Percentiles rank a stretch among this genome's conserved stretches.
Evolutionary conservation across 306 rosid genomes (phyloP).

Genomic region (Cucumis cinereus): DNA sequence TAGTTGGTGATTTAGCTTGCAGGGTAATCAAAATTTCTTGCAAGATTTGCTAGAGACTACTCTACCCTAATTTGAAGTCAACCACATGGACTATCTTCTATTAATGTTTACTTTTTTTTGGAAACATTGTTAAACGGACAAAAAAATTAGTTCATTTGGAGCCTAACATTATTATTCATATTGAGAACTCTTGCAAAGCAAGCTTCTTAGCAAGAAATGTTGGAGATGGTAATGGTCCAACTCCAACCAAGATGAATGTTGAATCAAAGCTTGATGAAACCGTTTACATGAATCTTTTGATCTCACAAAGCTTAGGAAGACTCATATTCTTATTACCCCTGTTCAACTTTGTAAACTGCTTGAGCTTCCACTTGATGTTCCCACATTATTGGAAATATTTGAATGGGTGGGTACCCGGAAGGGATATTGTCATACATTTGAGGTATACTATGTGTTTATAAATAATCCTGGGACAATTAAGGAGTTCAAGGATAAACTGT

Average conservation of each 20-base stretch:
- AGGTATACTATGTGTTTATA: constrained; percentile 43
- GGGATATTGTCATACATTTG: constrained; percentile 61
- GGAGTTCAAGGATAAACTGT: constrained; percentile 64
- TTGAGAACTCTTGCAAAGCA: constrained; percentile 18
- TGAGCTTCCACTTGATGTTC: constrained; percentile 60
- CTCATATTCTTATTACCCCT: constrained; percentile 45
- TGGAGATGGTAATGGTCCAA: not conserved
- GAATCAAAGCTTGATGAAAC: constrained; percentile 36
- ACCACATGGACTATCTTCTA: constrained; percentile 14
- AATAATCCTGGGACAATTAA: constrained; percentile 64
- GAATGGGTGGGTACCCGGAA: constrained; percentile 49
- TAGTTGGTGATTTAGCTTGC: constrained; percentile 73
- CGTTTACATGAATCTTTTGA: constrained; percentile 59
- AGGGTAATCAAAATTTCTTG: constrained; percentile 68
- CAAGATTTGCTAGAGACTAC: constrained; percentile 71
- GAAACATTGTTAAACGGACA: constrained; percentile 28
- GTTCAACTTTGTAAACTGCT: constrained; percentile 57
- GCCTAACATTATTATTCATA: constrained; percentile 22
- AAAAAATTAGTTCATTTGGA: constrained; percentile 10
- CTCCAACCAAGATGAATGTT: not conserved
- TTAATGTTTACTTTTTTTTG: not conserved
- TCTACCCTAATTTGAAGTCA: constrained; percentile 72
- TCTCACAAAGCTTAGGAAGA: constrained; percentile 51
- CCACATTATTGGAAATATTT: constrained; percentile 63
- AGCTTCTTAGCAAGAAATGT: constrained; percentile 26